These are phyloP conservation scores for Colletotrichum falcatum DNA, from an alignment of 2,329 filamentous ascomycete genomes.

Conservation along the genomic window DNA sequence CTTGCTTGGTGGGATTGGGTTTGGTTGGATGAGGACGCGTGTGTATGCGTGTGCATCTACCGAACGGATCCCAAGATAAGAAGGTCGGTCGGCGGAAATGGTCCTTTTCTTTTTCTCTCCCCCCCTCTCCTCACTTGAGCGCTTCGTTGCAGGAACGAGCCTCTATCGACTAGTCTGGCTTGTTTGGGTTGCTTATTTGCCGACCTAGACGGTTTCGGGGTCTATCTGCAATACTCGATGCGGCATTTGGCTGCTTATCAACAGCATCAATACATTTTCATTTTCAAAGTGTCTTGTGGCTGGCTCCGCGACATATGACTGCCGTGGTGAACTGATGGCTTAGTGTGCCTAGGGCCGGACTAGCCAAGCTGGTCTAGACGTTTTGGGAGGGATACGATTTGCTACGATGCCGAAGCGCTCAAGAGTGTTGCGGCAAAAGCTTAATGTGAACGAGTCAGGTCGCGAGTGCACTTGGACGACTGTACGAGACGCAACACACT, in stretches of 20 bases:
- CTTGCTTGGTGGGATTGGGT: constrained; percentile 26
- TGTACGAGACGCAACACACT: not conserved
- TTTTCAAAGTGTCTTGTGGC: not conserved
- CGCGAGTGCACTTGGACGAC: constrained; percentile 1
- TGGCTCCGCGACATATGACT: not conserved
- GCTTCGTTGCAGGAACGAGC: not conserved
- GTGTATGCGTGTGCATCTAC: constrained; percentile 2
- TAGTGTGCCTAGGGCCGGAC: not conserved
- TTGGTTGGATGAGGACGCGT: constrained; percentile 17
- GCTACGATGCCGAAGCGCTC: not conserved
- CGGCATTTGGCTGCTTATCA: not conserved
- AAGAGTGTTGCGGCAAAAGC: constrained; percentile 12
- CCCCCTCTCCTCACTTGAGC: not conserved
- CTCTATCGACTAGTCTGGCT: constrained; percentile 4
- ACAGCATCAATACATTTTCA: not conserved
- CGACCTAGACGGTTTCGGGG: not conserved
- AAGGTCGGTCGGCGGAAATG: constrained; percentile 6
- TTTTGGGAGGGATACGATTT: not conserved
- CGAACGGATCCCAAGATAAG: not conserved
- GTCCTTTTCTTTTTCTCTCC: no score
- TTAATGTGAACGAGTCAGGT: constrained; percentile 10
- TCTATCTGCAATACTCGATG: not conserved
- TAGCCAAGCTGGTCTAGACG: no score
- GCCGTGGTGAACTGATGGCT: not conserved
- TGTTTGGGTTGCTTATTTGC: not conserved